Percentiles rank a stretch among this genome's conserved stretches.
Conservation (phyloP, 2,329 filamentous ascomycete species). For the Myriosclerotinia scirpicola region DNA sequence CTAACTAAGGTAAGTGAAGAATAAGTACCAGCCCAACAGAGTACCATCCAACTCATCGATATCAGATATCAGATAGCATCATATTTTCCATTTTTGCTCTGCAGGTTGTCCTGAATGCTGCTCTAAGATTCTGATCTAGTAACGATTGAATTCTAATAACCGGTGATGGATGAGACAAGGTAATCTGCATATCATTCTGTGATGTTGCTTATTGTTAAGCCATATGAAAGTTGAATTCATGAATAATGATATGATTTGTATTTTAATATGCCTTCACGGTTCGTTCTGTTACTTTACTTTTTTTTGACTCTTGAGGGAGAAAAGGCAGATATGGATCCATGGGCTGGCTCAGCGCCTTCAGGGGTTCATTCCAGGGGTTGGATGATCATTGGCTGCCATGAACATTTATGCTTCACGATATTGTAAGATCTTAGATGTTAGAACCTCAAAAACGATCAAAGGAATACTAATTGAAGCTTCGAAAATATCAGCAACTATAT, state of each 20-base stretch:
- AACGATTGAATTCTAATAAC: not conserved
- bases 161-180: not conserved
- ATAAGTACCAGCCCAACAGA: not conserved
- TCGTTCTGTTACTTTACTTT: not conserved
- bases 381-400: constrained; percentile 16
- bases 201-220: not conserved
- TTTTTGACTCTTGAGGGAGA: too few species aligned
- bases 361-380: constrained; percentile 7
- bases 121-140: not conserved
- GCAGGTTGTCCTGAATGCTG: not conserved
- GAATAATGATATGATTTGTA: constrained; percentile 3
- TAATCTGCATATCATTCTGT: not conserved
- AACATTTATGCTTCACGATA: constrained; percentile 14
- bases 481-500: constrained; percentile 1
- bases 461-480: constrained; percentile 6
- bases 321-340: not conserved
- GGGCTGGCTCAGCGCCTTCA: constrained; percentile 2
- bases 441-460: constrained; percentile 1
- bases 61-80: not conserved
- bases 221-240: not conserved
- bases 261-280: not conserved
- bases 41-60: constrained; percentile 1
- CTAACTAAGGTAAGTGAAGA: too few species aligned
- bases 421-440: constrained; percentile 13
- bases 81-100: not conserved